Evolutionary conservation across 192 early-diverging fungal species (phyloP), one percentile per base, ranked within the genome.

Genomic region (Glomus cerebriforme): DNA sequence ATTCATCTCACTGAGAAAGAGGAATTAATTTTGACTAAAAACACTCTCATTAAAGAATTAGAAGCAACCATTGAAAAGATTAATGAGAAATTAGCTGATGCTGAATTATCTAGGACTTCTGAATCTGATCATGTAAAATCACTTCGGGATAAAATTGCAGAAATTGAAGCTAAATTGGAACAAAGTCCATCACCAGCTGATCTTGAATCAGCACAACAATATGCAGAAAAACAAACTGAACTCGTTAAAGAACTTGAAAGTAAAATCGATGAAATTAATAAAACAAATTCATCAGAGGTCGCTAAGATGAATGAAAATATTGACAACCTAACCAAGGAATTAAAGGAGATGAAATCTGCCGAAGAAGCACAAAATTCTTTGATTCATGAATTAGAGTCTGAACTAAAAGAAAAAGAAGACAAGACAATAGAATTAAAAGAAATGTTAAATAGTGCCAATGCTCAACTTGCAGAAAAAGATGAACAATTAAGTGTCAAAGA

Each of bases 371-470:
- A 54, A 54, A 22, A 22, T 17, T 54, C 49, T 22, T 54, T 54
- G 17, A 79, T 62, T 79, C 83, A 66, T 66, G 26, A 34, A 66
- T 31, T 27, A 66, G 32, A 66, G 0, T 34, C 32, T 34, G 32
- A 27, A 29, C 27, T 66, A 7, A 66, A 34, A 31, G 27, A 27
- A 29, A 66, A 34, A 31, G 27, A 31, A 31, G 32, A 27, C n/a
- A 34, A 34, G 64, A 29, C 22, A 7, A 71, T 77, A 26, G 83
- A 84, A 27, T 66, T 66, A 66, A 31, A 27, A 66, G 32, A 66
- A 34, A 79, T 79, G 78, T 78, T 54, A 79, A 78, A 84, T 77
- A 69, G 78, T 67, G 17, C 74, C 45, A 17, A 37, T 22, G 7
- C 34, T 4, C 58, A 62, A 62, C 73, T 75, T 26, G 9, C 12